Evolutionary conservation across 306 rosid genomes (phyloP).

Genomic region (Pyrus pyrifolia): DNA sequence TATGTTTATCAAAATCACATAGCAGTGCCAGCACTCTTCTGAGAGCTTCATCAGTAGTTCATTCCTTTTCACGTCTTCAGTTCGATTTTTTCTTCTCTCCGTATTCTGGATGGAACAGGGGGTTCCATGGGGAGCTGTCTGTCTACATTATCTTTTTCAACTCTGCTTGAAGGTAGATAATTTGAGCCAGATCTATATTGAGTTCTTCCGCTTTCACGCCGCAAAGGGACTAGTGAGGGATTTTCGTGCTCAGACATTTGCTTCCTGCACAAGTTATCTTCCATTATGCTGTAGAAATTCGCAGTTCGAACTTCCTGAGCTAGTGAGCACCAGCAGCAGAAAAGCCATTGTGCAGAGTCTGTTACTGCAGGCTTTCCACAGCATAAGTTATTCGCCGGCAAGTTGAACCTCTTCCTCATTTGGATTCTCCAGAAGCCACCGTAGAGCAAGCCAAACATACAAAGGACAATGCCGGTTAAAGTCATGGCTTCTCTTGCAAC

Average conservation of each 20-base stretch:
- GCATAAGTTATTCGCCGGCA: constrained; percentile 29
- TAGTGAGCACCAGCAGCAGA: constrained; percentile 55
- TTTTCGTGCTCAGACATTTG: background rate
- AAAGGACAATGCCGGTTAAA: constrained; percentile 29
- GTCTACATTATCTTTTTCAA: background rate
- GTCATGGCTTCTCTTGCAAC: constrained; percentile 24
- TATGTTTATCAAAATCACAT: background rate
- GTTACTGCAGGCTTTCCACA: constrained; percentile 36
- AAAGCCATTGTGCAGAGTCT: constrained; percentile 47
- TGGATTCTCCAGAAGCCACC: constrained; percentile 63
- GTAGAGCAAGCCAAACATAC: constrained; percentile 42
- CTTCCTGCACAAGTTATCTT: constrained; percentile 23
- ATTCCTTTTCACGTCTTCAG: background rate
- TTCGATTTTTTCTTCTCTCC: constrained; percentile 11
- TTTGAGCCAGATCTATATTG: constrained; percentile 17
- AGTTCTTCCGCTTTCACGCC: constrained; percentile 26
- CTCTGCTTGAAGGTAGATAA: constrained; percentile 18
- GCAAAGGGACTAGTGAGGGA: constrained; percentile 27
- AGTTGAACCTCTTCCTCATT: constrained; percentile 43
- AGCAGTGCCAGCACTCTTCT: background rate
- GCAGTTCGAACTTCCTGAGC: constrained; percentile 57
- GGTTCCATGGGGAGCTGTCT: constrained; percentile 27
- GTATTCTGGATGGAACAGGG: constrained; percentile 19
- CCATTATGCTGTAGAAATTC: constrained; percentile 29
- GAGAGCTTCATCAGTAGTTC: background rate